Evolutionary conservation across 306 rosid species (phyloP).

Genomic region (cucumber (Cucumis sativus)): DNA sequence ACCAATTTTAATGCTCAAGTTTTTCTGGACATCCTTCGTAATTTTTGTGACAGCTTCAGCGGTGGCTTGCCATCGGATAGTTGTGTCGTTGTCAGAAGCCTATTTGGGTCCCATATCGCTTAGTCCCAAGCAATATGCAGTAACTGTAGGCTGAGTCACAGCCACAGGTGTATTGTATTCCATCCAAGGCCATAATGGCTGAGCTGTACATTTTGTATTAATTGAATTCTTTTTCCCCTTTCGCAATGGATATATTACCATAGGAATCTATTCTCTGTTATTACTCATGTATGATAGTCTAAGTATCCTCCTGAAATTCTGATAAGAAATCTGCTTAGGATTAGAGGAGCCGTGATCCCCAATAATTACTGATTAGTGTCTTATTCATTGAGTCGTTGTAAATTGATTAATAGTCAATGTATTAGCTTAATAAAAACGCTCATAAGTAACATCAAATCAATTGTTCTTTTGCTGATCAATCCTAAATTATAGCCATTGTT

Average conservation of each 20-base stretch:
- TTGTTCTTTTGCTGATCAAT: too few relatives aligned
- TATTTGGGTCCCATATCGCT: constrained; percentile 36
- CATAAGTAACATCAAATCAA: not conserved
- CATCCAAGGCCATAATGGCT: too few relatives aligned
- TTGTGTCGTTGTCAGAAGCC: constrained; percentile 54
- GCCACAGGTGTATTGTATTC: too few relatives aligned
- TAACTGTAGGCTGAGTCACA: constrained; percentile 31
- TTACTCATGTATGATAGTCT: too few relatives aligned
- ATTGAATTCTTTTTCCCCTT: too few relatives aligned
- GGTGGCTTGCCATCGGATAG: constrained; percentile 49
- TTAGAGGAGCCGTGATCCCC: too few relatives aligned
- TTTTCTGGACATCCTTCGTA: constrained; percentile 54
- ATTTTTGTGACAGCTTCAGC: constrained; percentile 44
- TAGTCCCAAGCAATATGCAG: constrained; percentile 51
- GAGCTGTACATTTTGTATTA: too few relatives aligned
- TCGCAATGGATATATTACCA: too few relatives aligned
- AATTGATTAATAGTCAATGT: too few relatives aligned
- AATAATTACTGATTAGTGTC: too few relatives aligned
- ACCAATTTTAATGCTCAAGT: constrained; percentile 43
- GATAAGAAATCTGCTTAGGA: not conserved
- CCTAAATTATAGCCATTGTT: not conserved
- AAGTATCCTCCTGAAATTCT: not conserved
- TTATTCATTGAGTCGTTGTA: too few relatives aligned
- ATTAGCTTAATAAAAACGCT: not conserved
- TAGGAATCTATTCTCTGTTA: too few relatives aligned